Conservation (phyloP, 768 basidiomycete genomes). For the Auriscalpium microsporum region DNA sequence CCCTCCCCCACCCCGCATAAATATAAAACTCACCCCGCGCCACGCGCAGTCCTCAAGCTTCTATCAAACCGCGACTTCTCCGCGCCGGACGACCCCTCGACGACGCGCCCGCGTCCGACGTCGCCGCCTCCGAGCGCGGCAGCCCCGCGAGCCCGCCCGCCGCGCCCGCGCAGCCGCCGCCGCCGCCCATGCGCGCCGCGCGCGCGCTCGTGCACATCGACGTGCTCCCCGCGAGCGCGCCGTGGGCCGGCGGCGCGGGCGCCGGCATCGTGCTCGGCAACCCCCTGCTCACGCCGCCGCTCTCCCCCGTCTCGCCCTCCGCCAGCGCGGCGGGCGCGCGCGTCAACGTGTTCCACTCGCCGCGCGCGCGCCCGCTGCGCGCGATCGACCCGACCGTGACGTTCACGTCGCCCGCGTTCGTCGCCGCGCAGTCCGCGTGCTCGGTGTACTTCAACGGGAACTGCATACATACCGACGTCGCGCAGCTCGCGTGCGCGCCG, state of each 20-base stretch:
- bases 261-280: constrained; percentile 10
- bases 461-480: constrained; percentile 44
- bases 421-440: constrained; percentile 48
- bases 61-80: constrained; percentile 14
- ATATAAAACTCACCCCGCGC: constrained; percentile 4
- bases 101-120: constrained; percentile 10
- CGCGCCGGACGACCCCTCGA: constrained; percentile 2
- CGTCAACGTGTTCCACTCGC: constrained; percentile 18
- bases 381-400: constrained; percentile 63
- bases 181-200: constrained; percentile 31
- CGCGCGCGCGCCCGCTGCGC: constrained; percentile 41
- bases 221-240: constrained; percentile 10
- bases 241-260: constrained; percentile 11
- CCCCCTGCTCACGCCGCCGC: constrained; percentile 11
- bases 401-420: constrained; percentile 40
- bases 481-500: constrained; percentile 13
- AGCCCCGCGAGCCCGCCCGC: constrained; percentile 2
- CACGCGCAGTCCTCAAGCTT: constrained; percentile 15
- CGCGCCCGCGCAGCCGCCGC: constrained; percentile 10
- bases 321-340: background rate
- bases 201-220: constrained; percentile 20
- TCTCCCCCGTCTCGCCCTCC: constrained; percentile 9
- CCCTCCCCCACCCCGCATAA: constrained; percentile 8
- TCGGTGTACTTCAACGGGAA: constrained; percentile 42
- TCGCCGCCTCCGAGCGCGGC: constrained; percentile 3